Evolutionary conservation across 176 grass and related monocot species (phyloP), one percentile per base, ranked within the genome.

Genomic region (Cymbopogon citratus): DNA sequence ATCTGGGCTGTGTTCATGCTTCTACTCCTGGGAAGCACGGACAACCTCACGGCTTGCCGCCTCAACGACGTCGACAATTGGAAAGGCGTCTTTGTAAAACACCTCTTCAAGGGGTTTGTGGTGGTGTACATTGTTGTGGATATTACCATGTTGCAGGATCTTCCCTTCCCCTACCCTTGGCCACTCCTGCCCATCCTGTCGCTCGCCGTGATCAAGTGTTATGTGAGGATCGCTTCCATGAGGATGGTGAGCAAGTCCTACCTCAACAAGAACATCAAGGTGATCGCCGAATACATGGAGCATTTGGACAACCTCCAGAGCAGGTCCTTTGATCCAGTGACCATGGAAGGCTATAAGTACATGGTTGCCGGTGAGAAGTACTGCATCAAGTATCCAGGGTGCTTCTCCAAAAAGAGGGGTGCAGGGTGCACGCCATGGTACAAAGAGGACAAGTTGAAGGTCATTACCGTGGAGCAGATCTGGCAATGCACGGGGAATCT

Each of bases 341-440:
- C 51, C 73, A 76, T 76, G 73, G 31, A 39, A 26, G 74, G 74
- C 12, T 76, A 60, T 34, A 21, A 21, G 29, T 76, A 76, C 7
- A 5, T 77, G 2, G 74, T 76, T 0, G 11, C 19, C 2, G 52
- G 73, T n/a, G 74, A 38, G 73, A 60, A 60, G 9, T 24, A 25
- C n/a, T 9, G 19, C 21, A 29, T 21, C 56, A 60, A 54, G 49
- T 5, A 6, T 36, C 35, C 35, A 36, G 33, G 33, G 33, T 34
- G 33, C 33, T 34, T 34, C 33, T 34, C 33, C 33, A 34, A 34
- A 34, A 34, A 4, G 4, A 34, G 4, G 33, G 4, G 2, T 45
- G 12, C 15, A 18, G 15, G 46, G 5, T 0, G 46, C 46, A 12
- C 0, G 15, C 16, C 16, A 7, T 19, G 16, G 6, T 49, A 5